phyloP scores from a whole-genome alignment of 2,329 filamentous ascomycete species.

The Monosporascus cannonballus region DNA sequence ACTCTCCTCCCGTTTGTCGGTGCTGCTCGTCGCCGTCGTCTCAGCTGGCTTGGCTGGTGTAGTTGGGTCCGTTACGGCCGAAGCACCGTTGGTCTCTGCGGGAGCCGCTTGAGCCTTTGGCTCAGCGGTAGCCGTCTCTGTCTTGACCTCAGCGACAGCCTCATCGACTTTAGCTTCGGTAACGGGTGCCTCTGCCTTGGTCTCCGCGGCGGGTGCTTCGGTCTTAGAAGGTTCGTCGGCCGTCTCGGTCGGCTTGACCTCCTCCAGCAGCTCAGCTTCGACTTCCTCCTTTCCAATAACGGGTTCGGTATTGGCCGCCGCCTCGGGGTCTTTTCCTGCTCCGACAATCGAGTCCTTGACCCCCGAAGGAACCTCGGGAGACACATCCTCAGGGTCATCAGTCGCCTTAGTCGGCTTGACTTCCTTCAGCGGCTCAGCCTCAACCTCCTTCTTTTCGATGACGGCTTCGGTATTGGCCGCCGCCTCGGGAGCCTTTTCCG shows the following conservation, averaged over 20 bases:
- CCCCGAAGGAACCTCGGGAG: constrained; percentile 46
- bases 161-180: background rate
- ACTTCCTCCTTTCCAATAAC: constrained; percentile 70
- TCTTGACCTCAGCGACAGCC: constrained; percentile 6
- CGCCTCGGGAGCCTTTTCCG: constrained; percentile 63
- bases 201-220: constrained; percentile 2
- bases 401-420: constrained; percentile 31
- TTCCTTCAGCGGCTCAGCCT: constrained; percentile 66
- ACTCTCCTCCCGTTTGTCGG: constrained; percentile 26
- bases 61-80: constrained; percentile 10
- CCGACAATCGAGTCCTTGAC: constrained; percentile 53
- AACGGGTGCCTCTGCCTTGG: background rate
- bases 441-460: constrained; percentile 67
- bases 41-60: constrained; percentile 17
- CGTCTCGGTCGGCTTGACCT: constrained; percentile 43
- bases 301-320: constrained; percentile 59
- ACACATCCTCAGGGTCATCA: constrained; percentile 30
- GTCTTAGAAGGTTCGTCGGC: constrained; percentile 20
- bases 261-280: constrained; percentile 66
- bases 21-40: constrained; percentile 10
- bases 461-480: constrained; percentile 63
- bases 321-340: constrained; percentile 62
- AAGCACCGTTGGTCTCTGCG: constrained; percentile 15
- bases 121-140: constrained; percentile 10
- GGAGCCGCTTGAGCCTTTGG: constrained; percentile 3